Conservation (phyloP, 192 early-diverging fungal species). For the Chytriomyces confervae region DNA sequence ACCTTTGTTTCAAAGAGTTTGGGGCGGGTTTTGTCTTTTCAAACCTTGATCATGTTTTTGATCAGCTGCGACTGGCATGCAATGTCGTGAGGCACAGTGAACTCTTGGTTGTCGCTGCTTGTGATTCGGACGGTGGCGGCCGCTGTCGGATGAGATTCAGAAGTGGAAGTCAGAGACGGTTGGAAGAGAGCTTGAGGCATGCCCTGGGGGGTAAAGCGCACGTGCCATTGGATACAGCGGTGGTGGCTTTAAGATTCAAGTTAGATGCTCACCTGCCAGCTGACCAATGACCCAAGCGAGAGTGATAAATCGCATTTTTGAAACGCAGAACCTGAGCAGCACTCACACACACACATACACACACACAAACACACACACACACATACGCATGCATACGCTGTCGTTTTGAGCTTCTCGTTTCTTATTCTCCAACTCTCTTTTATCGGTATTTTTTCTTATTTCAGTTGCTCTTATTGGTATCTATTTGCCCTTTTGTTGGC, state of each 20-base stretch:
- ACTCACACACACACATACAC: background rate
- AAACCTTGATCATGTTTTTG: constrained; percentile 66
- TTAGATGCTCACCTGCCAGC: background rate
- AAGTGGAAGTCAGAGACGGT: background rate
- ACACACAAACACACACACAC: background rate
- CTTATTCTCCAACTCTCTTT: background rate
- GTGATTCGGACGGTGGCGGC: constrained; percentile 53
- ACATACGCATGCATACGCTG: background rate
- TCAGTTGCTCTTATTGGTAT: no score
- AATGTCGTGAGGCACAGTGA: constrained; percentile 61
- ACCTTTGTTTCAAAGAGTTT: background rate
- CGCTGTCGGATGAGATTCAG: background rate
- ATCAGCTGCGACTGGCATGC: constrained; percentile 64
- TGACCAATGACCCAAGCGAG: background rate
- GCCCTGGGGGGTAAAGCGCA: background rate
- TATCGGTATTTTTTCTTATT: background rate
- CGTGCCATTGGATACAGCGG: background rate
- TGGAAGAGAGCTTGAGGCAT: no score
- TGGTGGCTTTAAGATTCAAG: background rate
- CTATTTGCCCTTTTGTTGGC: background rate
- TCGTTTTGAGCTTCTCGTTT: background rate
- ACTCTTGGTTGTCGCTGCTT: constrained; percentile 57
- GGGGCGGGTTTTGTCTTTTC: background rate
- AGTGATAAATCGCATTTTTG: background rate
- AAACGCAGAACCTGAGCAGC: no score